Evolutionary conservation across 129 eudicot genomes (phyloP), one percentile per base, ranked within the genome.

Genomic region (Lonicera japonica): DNA sequence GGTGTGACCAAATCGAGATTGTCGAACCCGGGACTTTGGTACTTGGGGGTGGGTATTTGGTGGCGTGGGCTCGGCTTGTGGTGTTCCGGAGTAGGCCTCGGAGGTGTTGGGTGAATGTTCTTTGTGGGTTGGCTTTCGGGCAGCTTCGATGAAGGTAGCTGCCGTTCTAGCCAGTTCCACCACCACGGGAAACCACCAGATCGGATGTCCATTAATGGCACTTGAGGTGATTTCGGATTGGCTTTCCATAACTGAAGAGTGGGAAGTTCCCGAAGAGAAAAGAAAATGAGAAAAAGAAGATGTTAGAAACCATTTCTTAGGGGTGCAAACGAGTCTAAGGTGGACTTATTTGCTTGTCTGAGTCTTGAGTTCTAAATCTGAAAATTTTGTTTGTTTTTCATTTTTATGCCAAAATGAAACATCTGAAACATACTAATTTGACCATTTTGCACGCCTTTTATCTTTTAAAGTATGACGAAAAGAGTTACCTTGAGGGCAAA

Each of bases 101-200:
- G 60, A 23, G 90, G 90, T 10, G 86, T 77, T 16, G 52, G 21
- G 20, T 56, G 58, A 41, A 73, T 20, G 23, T 11, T 56, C 45
- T 70, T 81, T 3, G 55, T 5, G 5, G 70, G 19, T 56, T 34
- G 74, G 63, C 48, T 73, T 25, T 69, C 68, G 12, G 80, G 21
- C 25, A 69, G 56, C 11, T 19, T 77, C 51, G 69, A 0, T 4
- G 63, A 61, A 47, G 80, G 71, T 7, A 67, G 53, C 40, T 73
- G 78, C 13, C 65, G 78, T 24, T 77, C 87, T 45, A 82, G 38
- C 83, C 83, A 82, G 70, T 70, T 73, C 83, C 96, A 88, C 99
- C 96, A 88, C 92, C 96, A 94, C 5, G 99, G 99, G 38, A 63
- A 85, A 15, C 94, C 89, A 6, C 89, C 89, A 4, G 95, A 55